A percentile compares a stretch with the other conserved stretches of the same genome.
Conservation (phyloP, 1,139 yeast species). For the Meyerozyma athensensis region DNA sequence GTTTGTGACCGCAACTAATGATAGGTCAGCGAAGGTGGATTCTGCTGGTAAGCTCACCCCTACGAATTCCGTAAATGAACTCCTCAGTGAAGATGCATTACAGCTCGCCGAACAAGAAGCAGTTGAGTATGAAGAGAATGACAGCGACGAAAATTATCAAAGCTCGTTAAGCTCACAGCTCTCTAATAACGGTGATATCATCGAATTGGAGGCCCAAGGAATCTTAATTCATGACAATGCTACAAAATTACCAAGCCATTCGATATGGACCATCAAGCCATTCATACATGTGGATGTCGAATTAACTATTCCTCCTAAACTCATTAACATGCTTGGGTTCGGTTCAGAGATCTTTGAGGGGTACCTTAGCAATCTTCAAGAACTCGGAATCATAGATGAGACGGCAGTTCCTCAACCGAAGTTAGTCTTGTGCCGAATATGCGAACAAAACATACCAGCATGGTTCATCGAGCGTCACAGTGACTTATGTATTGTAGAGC, state of each 20-base stretch:
- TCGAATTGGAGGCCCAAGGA: conserved; percentile 92
- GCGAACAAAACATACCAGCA: conserved; percentile 87
- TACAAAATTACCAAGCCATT: conserved; percentile 64
- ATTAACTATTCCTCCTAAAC: conserved; percentile 59
- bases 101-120: background rate
- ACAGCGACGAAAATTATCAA: conserved; percentile 10
- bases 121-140: conserved; percentile 9
- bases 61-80: conserved; percentile 17
- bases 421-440: conserved; percentile 79
- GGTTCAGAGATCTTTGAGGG: conserved; percentile 83
- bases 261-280: conserved; percentile 92
- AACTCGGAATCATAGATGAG: conserved; percentile 57
- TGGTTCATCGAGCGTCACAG: conserved; percentile 97
- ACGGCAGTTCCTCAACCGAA: conserved; percentile 70
- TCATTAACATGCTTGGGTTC: conserved; percentile 75
- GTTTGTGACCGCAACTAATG: conserved; percentile 56
- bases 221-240: conserved; percentile 71
- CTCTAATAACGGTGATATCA: conserved; percentile 54
- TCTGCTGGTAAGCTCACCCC: conserved; percentile 25
- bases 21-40: conserved; percentile 10
- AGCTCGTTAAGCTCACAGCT: conserved; percentile 27
- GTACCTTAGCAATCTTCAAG: conserved; percentile 61
- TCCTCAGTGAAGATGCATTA: conserved; percentile 8
- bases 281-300: conserved; percentile 59
- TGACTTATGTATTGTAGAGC: conserved; percentile 82